phyloP scores from a whole-genome alignment of 148 eudicot genomes.

The Hydrangea macrophylla region DNA sequence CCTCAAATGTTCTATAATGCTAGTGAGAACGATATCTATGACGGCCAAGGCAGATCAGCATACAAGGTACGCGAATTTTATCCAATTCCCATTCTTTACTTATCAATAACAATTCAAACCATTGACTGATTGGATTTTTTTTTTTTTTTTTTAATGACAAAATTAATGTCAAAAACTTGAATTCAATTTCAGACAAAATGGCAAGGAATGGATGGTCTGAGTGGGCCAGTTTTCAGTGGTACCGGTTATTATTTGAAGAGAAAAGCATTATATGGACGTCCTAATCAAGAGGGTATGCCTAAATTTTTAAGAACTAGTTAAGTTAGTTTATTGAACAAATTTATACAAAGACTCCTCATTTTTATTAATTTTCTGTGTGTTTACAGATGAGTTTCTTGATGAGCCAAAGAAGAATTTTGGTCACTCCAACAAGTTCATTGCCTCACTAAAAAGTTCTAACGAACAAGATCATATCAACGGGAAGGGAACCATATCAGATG shows the following conservation, averaged over 20 bases:
- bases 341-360: neutral
- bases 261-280: constrained; percentile 6
- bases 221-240: constrained; percentile 8
- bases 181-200: constrained; percentile 8
- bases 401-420: too few species aligned
- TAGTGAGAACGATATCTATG: constrained; percentile 49
- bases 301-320: neutral
- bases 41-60: constrained; percentile 53
- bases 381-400: too few species aligned
- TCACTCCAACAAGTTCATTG: neutral
- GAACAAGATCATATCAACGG: neutral
- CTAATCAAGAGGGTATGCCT: neutral
- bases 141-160: too few species aligned
- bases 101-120: too few species aligned
- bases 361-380: neutral
- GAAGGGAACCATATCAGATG: neutral
- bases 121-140: too few species aligned
- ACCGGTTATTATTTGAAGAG: constrained; percentile 14
- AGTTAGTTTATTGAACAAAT: too few species aligned
- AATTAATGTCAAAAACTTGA: too few species aligned
- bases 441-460: neutral
- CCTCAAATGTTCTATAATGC: constrained; percentile 50
- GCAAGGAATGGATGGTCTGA: constrained; percentile 7
- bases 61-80: too few species aligned
- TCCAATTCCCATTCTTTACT: too few species aligned